Evolutionary conservation across 2,329 filamentous ascomycete genomes (phyloP), one percentile per base, ranked within the genome.

Genomic region (Aschersonia sp.): DNA sequence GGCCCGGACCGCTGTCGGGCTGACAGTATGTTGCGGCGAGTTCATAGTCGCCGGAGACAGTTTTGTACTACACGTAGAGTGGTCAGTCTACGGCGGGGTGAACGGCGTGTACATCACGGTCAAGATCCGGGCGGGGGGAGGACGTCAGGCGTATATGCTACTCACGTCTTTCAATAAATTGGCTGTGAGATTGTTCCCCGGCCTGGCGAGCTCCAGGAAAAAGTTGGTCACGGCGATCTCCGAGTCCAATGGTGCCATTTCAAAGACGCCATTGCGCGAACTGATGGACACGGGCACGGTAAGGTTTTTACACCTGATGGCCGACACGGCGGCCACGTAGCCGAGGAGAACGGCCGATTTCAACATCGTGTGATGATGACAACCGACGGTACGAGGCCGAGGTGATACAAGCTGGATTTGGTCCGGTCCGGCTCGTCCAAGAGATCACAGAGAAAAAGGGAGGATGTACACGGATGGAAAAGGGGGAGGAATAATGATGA

Each of bases 11-110:
- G 5, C 54, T 55, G 50, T 73, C 67, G 0, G 80, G 80, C 47
- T 69, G 62, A 61, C 81, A 85, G 65, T 80, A 81, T 7, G 75
- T 77, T 0, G 77, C 73, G 4, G 70, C 74, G 45, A 84, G 74
- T 4, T 73, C 59, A 62, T 81, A 83, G 30, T 62, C 66, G 32
- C 75, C 76, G 2, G 64, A 58, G 12, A 79, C 61, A 1, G 69
- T 74, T 31, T 65, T 56, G 54, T 75, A 77, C 66, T 72, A 10
- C 9, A 51, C 32, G 7, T 40, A 12, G 2, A 20, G 20, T 20
- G 20, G 20, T 20, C 20, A 20, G 20, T 20, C 20, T 20, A 20
- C 20, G 20, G 20, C 20, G 20, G 20, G 20, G 20, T 20, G 20
- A 20, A 20, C 20, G 20, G 20, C 20, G 20, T 20, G 20, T 20